These are phyloP conservation scores for Pisolithus orientalis DNA, from an alignment of 768 basidiomycete genomes.

Conservation along the genomic window DNA sequence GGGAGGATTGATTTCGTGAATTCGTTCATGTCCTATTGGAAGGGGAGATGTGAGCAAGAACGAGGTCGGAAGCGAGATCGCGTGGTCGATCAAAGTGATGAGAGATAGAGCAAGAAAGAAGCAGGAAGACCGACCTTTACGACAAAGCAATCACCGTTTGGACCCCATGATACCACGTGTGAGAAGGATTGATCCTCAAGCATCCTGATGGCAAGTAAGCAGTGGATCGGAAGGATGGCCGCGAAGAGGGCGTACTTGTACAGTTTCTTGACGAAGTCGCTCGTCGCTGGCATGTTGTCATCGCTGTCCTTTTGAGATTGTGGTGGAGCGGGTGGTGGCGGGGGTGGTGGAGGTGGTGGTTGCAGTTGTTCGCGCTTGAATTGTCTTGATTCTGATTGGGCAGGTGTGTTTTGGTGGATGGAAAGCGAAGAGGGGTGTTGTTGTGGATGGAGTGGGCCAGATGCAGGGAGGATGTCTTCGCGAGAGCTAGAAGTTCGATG, in stretches of 20 bases:
- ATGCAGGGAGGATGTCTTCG: constrained; percentile 32
- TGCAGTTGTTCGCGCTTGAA: constrained; percentile 25
- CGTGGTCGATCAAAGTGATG: background rate
- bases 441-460: constrained; percentile 10
- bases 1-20: constrained; percentile 90
- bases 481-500: constrained; percentile 36
- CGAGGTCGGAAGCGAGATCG: background rate
- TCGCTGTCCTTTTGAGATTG: constrained; percentile 38
- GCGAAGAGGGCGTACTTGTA: constrained; percentile 58
- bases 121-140: constrained; percentile 50
- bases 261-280: constrained; percentile 91
- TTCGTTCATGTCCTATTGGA: constrained; percentile 79
- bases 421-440: constrained; percentile 17
- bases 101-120: constrained; percentile 1
- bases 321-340: constrained; percentile 12
- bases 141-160: constrained; percentile 82
- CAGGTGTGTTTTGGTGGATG: constrained; percentile 16
- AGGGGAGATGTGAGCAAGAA: constrained; percentile 7
- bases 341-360: constrained; percentile 14
- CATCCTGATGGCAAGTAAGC: constrained; percentile 51
- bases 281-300: constrained; percentile 80
- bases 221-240: background rate
- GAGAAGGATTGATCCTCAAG: constrained; percentile 73
- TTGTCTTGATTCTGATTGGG: constrained; percentile 18
- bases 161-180: constrained; percentile 77